Evolutionary conservation across 805 yeast species (phyloP).

Genomic region (Myxozyma melibiosi): DNA sequence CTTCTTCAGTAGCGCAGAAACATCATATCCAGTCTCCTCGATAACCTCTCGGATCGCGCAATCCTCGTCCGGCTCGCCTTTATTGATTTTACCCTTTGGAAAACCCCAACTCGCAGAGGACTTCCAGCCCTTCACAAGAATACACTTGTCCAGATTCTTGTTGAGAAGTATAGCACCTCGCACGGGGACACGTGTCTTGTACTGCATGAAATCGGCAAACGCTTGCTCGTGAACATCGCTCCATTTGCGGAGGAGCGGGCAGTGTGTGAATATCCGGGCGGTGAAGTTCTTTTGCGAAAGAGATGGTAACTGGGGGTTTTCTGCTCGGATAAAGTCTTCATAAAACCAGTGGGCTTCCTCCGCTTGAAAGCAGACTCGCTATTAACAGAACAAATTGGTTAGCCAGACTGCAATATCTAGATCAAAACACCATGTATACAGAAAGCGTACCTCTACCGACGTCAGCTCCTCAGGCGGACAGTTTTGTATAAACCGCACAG

Average conservation of each 20-base stretch:
- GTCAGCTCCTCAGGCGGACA: slow-evolving; percentile 90
- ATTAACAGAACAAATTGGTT: too few relatives aligned
- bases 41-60: slow-evolving; percentile 91
- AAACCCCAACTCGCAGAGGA: slow-evolving; percentile 83
- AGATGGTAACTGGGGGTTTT: slow-evolving; percentile 74
- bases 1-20: slow-evolving; percentile 64
- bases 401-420: background rate
- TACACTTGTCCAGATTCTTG: slow-evolving; percentile 55
- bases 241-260: slow-evolving; percentile 49
- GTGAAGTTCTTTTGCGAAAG: slow-evolving; percentile 79
- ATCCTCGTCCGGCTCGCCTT: slow-evolving; percentile 81
- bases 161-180: slow-evolving; percentile 92
- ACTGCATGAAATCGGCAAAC: slow-evolving; percentile 72
- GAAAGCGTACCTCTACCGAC: slow-evolving; percentile 52
- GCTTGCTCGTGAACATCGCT: slow-evolving; percentile 55
- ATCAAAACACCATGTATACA: background rate
- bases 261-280: slow-evolving; percentile 74
- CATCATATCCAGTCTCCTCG: slow-evolving; percentile 94
- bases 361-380: slow-evolving; percentile 84
- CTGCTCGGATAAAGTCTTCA: slow-evolving; percentile 73
- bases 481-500: slow-evolving; percentile 87
- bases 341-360: slow-evolving; percentile 99
- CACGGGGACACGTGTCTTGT: slow-evolving; percentile 90
- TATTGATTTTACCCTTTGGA: slow-evolving; percentile 95
- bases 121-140: slow-evolving; percentile 84